phyloP scores from a whole-genome alignment of 176 grass and related monocot genomes.

The Triticum timopheevii region DNA sequence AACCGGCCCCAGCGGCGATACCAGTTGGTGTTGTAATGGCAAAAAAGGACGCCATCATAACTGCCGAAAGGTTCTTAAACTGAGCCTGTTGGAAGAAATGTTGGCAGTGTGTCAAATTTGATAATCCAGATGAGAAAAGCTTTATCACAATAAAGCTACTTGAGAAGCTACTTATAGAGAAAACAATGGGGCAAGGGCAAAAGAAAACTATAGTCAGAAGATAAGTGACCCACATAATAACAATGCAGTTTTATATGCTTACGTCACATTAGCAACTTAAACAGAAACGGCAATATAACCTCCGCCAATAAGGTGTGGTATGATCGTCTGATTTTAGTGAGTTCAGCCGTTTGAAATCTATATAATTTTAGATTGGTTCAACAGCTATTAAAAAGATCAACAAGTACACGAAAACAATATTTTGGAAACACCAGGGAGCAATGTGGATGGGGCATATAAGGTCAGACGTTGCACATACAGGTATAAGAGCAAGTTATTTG shows the following conservation, averaged over 20 bases:
- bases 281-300: neutral
- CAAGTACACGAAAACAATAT: neutral
- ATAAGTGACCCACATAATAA: neutral
- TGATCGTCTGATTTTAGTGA: neutral
- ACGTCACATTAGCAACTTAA: neutral
- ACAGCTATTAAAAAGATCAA: neutral
- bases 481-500: neutral
- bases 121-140: neutral
- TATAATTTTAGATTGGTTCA: neutral
- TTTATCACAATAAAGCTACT: neutral
- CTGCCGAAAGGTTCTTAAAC: conserved; percentile 52
- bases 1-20: conserved; percentile 45
- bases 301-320: neutral
- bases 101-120: neutral
- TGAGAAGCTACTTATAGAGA: neutral
- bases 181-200: neutral
- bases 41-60: conserved; percentile 78
- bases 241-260: too few species aligned
- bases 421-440: neutral
- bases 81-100: conserved; percentile 48
- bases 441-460: neutral
- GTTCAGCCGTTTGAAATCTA: neutral
- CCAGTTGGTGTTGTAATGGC: conserved; percentile 77
- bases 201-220: neutral
- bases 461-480: neutral